Percentiles rank a stretch among this genome's conserved stretches.
phyloP scores from a whole-genome alignment of 73 alveolate genomes.

The Breviolum minutum region DNA sequence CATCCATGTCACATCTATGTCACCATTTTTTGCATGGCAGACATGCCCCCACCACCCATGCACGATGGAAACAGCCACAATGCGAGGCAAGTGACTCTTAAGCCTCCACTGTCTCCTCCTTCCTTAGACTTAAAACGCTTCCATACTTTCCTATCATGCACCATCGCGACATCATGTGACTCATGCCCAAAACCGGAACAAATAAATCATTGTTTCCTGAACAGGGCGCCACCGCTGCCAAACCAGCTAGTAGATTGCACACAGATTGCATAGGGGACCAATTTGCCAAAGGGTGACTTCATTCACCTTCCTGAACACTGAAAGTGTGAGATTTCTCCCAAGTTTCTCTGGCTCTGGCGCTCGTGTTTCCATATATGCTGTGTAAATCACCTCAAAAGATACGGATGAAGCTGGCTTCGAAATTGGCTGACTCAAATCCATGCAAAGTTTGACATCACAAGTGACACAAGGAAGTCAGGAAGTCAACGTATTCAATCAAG shows the following conservation, averaged over 20 bases:
- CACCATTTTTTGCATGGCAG: no score
- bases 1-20: not conserved
- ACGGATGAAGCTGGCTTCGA: no score
- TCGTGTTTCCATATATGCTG: slow-evolving; percentile 33
- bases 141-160: no score
- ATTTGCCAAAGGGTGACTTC: no score
- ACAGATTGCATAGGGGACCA: no score
- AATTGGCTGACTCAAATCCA: not conserved
- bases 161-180: no score
- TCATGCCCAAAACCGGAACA: no score
- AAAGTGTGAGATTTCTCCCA: not conserved
- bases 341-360: not conserved
- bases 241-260: no score
- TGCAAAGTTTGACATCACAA: not conserved
- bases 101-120: slow-evolving; percentile 36
- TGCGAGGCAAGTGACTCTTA: not conserved
- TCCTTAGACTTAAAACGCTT: not conserved
- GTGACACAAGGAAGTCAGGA: not conserved
- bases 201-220: no score
- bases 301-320: no score
- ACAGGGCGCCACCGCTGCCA: no score
- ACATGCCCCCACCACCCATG: no score
- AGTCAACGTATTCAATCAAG: not conserved
- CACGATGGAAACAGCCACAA: not conserved
- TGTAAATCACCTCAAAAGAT: slow-evolving; percentile 16